phyloP scores from a whole-genome alignment of 2,329 filamentous ascomycete species.

The Aspergillus sojae region DNA sequence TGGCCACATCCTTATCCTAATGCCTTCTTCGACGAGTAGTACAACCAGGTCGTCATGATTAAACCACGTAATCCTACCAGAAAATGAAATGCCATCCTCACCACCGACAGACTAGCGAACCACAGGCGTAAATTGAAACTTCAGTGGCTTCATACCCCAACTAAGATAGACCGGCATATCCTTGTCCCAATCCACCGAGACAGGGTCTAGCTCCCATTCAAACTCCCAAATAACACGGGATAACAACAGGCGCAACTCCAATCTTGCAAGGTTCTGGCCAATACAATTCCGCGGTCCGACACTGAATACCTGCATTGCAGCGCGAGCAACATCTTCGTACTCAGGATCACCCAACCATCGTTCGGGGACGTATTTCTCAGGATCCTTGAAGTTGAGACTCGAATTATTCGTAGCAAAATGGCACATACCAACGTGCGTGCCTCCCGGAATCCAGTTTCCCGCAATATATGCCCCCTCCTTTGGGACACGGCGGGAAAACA shows the following conservation, averaged over 20 bases:
- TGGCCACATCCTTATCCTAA: too few species aligned
- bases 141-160: not conserved
- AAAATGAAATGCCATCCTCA: not conserved
- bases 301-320: not conserved
- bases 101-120: not conserved
- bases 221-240: not conserved
- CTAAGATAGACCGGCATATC: not conserved
- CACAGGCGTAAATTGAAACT: not conserved
- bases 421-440: not conserved
- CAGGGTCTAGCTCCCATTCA: not conserved
- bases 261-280: not conserved
- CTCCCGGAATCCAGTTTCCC: not conserved
- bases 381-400: not conserved
- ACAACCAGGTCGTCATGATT: not conserved
- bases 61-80: not conserved
- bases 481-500: conserved; percentile 23
- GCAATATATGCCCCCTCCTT: conserved; percentile 14
- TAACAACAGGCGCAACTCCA: not conserved
- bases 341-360: not conserved
- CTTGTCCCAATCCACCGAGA: not conserved
- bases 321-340: not conserved
- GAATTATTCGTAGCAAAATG: not conserved
- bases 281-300: not conserved
- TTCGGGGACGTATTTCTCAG: not conserved
- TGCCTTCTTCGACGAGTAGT: rapidly evolving